Base-by-base conservation (phyloP, 306 rosid genomes). In the Clitoria ternatea region DNA sequence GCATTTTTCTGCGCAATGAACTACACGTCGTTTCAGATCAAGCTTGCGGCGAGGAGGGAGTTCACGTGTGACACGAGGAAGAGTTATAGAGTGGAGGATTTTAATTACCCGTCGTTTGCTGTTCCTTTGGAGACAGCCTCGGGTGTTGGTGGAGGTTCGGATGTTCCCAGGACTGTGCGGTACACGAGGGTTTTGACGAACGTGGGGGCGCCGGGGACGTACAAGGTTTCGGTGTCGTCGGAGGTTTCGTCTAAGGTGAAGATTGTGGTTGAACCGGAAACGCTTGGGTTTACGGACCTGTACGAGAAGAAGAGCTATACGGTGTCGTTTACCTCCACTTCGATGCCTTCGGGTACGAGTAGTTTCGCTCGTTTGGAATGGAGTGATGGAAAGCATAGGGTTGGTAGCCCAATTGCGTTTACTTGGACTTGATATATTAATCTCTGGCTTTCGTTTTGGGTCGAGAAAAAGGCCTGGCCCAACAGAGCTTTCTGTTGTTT, bases 31-130 rank as follows among this genome's bases (percentile, higher is more conserved):
- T 0, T 6, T 27, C 66, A 72, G 65, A 88, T 93, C 22, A 88
- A 88, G 83, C 44, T 60, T 8, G 70, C 79, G 9, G 61, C 96
- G 4, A 83, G 73, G 60, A 81, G 61, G 69, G 83, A 71, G 27
- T 86, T 79, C 29, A 55, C 78, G 0, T 93, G 98, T 53, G 84
- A 80, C 39, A 5, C 83, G 14, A 85, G 61, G 61, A 93, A 78
- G 74, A 64, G 15, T 1, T 85, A 84, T 80, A 82, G 83, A 76
- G 74, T 87, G 53, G 81, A 79, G 57, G 89, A 93, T 72, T 85
- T 93, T 19, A 93, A 93, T 44, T 93, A 93, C 61, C 98, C 98
- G 1, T 90, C 98, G 30, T 90, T 93, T 20, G 86, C 92, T 2
- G 90, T 93, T 68, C 83, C 96, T 14, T 77, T 93, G 13, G 86